Percentiles rank a stretch among this genome's conserved stretches.
These are phyloP conservation scores for Trapa bicornis DNA, from an alignment of 345 rosid genomes.

Conservation along the genomic window DNA sequence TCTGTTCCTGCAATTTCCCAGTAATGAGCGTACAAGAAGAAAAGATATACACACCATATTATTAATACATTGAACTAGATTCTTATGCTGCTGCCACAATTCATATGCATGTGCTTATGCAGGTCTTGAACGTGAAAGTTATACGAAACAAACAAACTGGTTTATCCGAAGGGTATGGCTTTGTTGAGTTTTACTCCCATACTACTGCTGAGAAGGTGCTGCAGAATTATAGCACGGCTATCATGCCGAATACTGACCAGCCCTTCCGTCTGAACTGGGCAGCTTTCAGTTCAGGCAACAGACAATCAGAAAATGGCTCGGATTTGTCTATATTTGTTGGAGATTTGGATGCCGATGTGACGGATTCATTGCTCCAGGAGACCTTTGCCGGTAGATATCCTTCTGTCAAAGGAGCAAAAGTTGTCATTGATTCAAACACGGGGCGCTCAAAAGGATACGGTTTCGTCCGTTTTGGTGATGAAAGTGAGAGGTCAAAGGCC, in stretches of 20 bases:
- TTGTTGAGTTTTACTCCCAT: constrained; percentile 72
- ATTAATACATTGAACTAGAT: neutral
- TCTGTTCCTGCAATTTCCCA: neutral
- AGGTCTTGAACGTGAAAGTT: constrained; percentile 76
- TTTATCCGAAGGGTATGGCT: constrained; percentile 86
- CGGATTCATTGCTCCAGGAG: constrained; percentile 68
- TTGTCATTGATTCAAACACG: constrained; percentile 74
- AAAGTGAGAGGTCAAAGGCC: constrained; percentile 80
- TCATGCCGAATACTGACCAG: constrained; percentile 86
- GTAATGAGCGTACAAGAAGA: neutral
- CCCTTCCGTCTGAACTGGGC: constrained; percentile 98
- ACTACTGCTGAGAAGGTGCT: constrained; percentile 75
- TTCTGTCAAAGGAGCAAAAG: constrained; percentile 91
- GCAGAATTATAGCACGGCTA: constrained; percentile 52
- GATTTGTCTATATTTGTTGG: constrained; percentile 92
- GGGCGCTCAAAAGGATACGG: constrained; percentile 94
- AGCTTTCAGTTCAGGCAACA: constrained; percentile 66
- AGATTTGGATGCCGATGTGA: constrained; percentile 88
- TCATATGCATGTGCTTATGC: neutral
- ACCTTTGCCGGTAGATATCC: constrained; percentile 56
- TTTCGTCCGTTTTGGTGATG: constrained; percentile 91
- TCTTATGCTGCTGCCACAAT: neutral
- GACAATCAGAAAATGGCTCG: constrained; percentile 55
- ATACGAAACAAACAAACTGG: constrained; percentile 89
- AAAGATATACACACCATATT: neutral